Evolutionary conservation across 2,329 filamentous ascomycete species (phyloP), one percentile per base, ranked within the genome.

Genomic region (Calonectria pseudoreteaudii): DNA sequence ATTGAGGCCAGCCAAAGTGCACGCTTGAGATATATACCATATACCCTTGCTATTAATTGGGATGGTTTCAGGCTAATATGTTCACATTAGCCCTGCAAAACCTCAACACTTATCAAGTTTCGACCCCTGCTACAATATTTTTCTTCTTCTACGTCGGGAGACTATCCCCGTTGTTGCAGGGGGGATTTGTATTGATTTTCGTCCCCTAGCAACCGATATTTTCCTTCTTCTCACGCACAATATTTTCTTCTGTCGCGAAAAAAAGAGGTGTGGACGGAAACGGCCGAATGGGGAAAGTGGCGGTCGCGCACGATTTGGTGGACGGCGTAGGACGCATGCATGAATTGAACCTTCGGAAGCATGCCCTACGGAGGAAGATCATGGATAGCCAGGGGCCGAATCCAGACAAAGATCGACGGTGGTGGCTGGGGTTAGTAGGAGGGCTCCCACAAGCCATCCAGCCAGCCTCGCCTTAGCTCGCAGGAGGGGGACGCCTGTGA

Each of bases 311-410:
- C 28, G 14, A 23, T 16, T 62, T 26, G 3, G 20, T 28, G n/a
- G n/a, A n/a, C n/a, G n/a, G n/a, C n/a, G 13, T 31, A 56, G 34
- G n/a, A 36, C 56, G 56, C 56, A 62, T 62, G 56, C 56, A 62
- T 62, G 36, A 62, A 62, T 62, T 62, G 34, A 62, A 62, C 34
- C 56, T 60, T 60, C 53, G 56, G 56, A 23, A 60, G 56, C 56
- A 9, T 60, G 56, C 56, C 56, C 56, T 62, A 62, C 34, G 56
- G 31, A 62, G 36, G 56, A 41, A 62, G 56, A 62, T 62, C 56
- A 41, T 41, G 36, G 23, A 18, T 41, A 47, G 36, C 56, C 56
- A 62, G 56, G 56, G 56, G 36, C 23, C 56, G 7, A 62, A 62
- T 62, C 56, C 38, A 26, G 56, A 41, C 56, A 62, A 38, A 41